Evolutionary conservation across 805 yeast genomes (phyloP), one percentile per base, ranked within the genome.

Genomic region (Candida nemodendra): DNA sequence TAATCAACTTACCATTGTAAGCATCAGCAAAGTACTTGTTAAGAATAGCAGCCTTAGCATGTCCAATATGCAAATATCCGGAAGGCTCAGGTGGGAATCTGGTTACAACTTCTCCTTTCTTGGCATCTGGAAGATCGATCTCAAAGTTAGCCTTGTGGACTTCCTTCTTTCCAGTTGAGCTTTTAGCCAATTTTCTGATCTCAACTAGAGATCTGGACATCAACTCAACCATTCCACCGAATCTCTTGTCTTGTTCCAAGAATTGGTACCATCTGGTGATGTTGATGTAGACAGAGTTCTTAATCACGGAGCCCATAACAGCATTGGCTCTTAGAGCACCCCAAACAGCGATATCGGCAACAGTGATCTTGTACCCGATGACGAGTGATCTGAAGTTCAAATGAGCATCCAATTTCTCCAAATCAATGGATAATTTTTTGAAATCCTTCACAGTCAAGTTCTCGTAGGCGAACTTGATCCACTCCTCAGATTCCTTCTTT

Each of bases 31-130:
- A 91, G 71, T 90, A 91, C 68, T 93, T 93, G 71, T 93, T 93
- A 62, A 93, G 76, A 42, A 93, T 74, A 38, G 99, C 99, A 45
- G 99, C 99, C 68, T 93, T 93, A 44, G 96, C 99, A 62, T 93
- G 99, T 53, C 99, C 99, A 68, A 93, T 93, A 68, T 93, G 99
- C 67, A 93, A 76, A 67, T 90, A 93, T 69, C 99, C 99, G 69
- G 95, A 86, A 44, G 99, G 99, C 72, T 93, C 99, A 49, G 99
- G 99, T 36, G 96, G 99, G 80, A 93, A 93, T 70, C 99, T 84
- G 38, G 99, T 95, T 38, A 95, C 98, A 41, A 93, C 99, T 66
- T 90, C 72, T 49, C 99, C 99, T 41, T 84, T 80, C 56, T 76
- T 80, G 42, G 99, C 99, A 61, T 81, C 95, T 42, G 84, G 85